phyloP scores from a whole-genome alignment of 768 basidiomycete genomes.

The Boletus reticuloceps region DNA sequence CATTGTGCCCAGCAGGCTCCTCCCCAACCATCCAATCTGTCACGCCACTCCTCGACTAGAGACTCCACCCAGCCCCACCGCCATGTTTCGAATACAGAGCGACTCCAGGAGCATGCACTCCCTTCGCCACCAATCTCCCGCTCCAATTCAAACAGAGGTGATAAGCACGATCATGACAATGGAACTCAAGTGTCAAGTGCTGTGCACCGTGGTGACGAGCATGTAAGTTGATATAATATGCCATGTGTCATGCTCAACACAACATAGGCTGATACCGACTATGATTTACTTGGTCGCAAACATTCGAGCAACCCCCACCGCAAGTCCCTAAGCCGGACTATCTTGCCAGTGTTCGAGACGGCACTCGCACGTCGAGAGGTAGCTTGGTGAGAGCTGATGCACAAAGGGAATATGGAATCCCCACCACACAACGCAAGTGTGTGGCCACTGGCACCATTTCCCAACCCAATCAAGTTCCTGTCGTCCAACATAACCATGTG shows the following conservation, averaged over 20 bases:
- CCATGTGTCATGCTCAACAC: no score
- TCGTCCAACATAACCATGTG: neutral
- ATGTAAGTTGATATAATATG: neutral
- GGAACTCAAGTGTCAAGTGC: neutral
- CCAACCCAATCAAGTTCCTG: no score
- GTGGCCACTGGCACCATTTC: no score
- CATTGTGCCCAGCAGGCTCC: neutral
- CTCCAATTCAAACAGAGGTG: neutral
- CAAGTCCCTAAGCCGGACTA: no score
- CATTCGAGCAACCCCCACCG: no score
- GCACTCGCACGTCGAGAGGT: neutral
- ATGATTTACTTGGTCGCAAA: no score
- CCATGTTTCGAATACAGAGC: neutral
- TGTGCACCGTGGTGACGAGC: neutral
- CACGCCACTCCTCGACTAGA: neutral
- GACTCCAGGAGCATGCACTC: neutral
- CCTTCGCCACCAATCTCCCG: neutral
- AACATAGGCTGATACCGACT: no score
- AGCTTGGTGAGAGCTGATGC: neutral
- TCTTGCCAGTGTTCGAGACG: no score
- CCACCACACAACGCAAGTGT: neutral
- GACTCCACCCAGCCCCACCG: neutral
- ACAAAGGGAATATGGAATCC: neutral
- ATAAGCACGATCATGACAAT: neutral
- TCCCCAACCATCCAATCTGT: neutral